phyloP scores from a whole-genome alignment of 352 stramenopile species.

The Saprolegnia parasitica region DNA sequence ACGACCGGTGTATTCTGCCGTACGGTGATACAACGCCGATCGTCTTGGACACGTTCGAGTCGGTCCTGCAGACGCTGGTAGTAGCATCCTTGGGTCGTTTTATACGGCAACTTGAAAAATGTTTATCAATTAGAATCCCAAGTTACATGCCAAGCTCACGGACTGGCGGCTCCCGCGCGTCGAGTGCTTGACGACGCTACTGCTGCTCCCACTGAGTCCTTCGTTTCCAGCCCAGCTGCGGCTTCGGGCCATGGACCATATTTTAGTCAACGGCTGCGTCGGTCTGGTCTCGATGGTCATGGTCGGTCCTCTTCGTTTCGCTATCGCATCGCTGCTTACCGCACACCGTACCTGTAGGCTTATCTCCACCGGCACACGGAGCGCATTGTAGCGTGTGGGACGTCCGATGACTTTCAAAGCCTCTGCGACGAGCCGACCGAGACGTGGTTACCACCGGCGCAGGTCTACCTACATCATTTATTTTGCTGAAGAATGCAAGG shows the following conservation, averaged over 20 bases:
- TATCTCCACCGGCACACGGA: constrained; percentile 41
- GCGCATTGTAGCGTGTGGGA: constrained; percentile 33
- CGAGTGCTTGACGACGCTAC: constrained; percentile 38
- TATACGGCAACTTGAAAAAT: not conserved
- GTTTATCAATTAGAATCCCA: constrained; percentile 28
- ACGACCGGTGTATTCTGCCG: constrained; percentile 41
- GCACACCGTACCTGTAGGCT: constrained; percentile 18
- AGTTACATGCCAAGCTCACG: constrained; percentile 43
- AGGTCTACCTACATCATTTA: not conserved
- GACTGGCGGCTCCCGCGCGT: constrained; percentile 33
- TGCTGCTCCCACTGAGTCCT: constrained; percentile 38
- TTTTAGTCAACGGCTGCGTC: constrained; percentile 43
- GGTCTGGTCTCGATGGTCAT: constrained; percentile 39
- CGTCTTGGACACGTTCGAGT: constrained; percentile 39
- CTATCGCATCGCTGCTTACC: not conserved
- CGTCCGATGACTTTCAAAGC: constrained; percentile 30
- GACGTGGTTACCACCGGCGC: constrained; percentile 33
- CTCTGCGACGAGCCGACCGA: constrained; percentile 34
- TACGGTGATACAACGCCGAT: constrained; percentile 37
- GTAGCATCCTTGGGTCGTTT: no score
- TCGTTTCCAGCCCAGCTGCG: constrained; percentile 38
- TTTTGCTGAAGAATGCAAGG: not conserved
- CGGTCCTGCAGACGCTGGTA: constrained; percentile 3
- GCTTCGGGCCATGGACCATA: constrained; percentile 45
- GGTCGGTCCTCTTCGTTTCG: constrained; percentile 27